Base-by-base conservation (phyloP, 208 protist genomes). In the Borovskyia barvae region DNA sequence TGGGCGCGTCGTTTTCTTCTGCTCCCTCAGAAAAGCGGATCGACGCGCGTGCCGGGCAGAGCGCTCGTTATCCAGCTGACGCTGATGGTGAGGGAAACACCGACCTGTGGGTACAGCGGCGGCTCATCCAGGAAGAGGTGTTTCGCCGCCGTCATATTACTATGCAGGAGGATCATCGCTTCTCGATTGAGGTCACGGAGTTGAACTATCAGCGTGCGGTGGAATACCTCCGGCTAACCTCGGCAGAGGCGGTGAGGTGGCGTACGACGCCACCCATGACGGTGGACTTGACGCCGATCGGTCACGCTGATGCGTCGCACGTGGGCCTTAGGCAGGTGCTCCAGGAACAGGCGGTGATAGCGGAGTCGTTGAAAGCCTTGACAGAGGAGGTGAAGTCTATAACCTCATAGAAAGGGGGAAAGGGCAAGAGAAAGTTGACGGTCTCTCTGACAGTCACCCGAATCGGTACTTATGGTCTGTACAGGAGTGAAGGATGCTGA, bases 91-190 rank as follows among this genome's bases (percentile, higher is more conserved):
- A n/a, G n/a, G n/a, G n/a, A n/a, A 40, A 22, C 30, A 15, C 5
- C 8, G 35, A 12, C 11, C 35, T 30, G 33, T 29, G 1, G n/a
- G 60, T 22, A 3, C 65, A 56, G 52, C 59, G 57, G 51, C 54
- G 65, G 2, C 26, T 77, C 12, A 2, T 72, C 9, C 40, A 66
- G 9, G 71, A 66, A 43, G 71, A 77, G 50, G 47, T 29, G 3
- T 63, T 77, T 22, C 59, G 51, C 8, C 71, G 71, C 8, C 56
- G 53, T n/a, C 50, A 70, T 14, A 57, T 77, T 5, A 20, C 36
- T 5, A 60, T 72, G 71, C 40, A 59, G 37, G 58, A 60, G 40
- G 58, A 61, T 12, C 71, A 77, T 35, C 33, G 7, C 24, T 67
- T 68, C 22, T 35, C 48, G 19, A 43, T 54, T 0, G 43, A 59